Evolutionary conservation across 2,329 filamentous ascomycete species (phyloP), one percentile per base, ranked within the genome.

Genomic region (Grosmannia huntii): DNA sequence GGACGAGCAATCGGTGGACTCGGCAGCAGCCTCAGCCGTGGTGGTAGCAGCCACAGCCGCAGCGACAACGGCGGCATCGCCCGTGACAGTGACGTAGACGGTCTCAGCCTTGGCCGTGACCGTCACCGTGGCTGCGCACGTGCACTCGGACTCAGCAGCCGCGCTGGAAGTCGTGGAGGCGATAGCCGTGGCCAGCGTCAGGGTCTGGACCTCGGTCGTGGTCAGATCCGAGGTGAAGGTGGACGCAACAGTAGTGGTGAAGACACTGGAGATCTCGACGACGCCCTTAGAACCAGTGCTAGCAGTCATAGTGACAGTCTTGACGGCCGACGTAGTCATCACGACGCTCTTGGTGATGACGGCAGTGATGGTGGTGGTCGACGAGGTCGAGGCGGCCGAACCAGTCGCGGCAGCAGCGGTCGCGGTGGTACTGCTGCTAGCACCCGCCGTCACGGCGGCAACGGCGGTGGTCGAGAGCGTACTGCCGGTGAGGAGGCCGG

Each of bases 381-480:
- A 51, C n/a, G 58, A 59, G 16, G 63, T 63, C 27, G 65, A 50
- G 19, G 64, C 65, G 16, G 54, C 27, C 51, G 62, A 61, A 25
- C 28, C 28, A 14, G 28, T 25, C 50, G 52, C 31, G 55, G n/a
- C 27, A 12, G 55, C 58, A 14, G 62, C 62, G 31, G 66, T 51
- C 10, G 64, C 64, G 19, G 56, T 51, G 12, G 64, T 64, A 16
- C 54, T 60, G 6, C 65, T 71, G 60, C 66, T 57, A 57, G 68
- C 67, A n/a, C 52, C 41, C 27, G 60, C 50, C 12, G 54, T 44
- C 16, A 63, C 71, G 67, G 60, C 66, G 61, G 63, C 71, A 67
- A 62, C 70, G 67, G 59, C 73, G 63, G 62, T 38, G 23, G 58
- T 72, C 60, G 72, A 71, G 33, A 76, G 66, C 50, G 73, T 74